Conservation (phyloP, 2,329 filamentous ascomycete genomes). For the Pseudopyricularia cyperi region DNA sequence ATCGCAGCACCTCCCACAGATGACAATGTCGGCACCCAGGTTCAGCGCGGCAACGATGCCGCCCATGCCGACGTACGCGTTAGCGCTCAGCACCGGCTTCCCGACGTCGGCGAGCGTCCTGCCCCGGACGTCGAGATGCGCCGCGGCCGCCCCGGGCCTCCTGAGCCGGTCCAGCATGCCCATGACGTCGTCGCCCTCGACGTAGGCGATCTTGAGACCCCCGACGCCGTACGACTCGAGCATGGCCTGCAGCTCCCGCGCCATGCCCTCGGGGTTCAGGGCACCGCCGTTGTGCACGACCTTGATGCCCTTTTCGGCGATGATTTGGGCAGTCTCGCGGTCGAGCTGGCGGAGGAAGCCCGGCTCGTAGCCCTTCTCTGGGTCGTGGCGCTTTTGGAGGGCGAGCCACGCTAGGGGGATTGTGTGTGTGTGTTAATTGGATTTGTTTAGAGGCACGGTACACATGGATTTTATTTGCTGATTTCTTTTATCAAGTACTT, state of each 20-base stretch:
- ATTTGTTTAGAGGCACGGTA: not conserved
- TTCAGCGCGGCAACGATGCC: conserved; percentile 29
- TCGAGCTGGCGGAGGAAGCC: conserved; percentile 16
- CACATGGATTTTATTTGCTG: no score
- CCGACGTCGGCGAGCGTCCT: not conserved
- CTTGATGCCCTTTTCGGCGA: conserved; percentile 28
- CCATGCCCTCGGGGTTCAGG: conserved; percentile 33
- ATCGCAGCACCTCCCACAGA: conserved; percentile 27
- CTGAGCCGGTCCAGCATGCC: not conserved
- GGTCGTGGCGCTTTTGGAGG: conserved; percentile 13
- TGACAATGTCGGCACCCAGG: conserved; percentile 30
- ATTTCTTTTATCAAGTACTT: no score
- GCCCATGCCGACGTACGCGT: conserved; percentile 37
- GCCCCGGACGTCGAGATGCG: not conserved
- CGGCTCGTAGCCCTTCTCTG: conserved; percentile 17
- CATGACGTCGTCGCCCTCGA: conserved; percentile 28
- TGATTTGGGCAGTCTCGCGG: conserved; percentile 8
- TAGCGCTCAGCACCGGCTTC: conserved; percentile 17
- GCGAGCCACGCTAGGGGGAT: conserved; percentile 13
- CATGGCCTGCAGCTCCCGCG: conserved; percentile 12
- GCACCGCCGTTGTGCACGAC: conserved; percentile 35
- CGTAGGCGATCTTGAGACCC: conserved; percentile 26
- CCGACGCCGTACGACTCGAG: conserved; percentile 4
- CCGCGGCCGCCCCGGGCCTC: not conserved
- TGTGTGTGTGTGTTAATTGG: not conserved